Percentiles rank a stretch among this genome's conserved stretches.
These are phyloP conservation scores for Mycena epipterygia DNA, from an alignment of 768 basidiomycete genomes.

Conservation along the genomic window DNA sequence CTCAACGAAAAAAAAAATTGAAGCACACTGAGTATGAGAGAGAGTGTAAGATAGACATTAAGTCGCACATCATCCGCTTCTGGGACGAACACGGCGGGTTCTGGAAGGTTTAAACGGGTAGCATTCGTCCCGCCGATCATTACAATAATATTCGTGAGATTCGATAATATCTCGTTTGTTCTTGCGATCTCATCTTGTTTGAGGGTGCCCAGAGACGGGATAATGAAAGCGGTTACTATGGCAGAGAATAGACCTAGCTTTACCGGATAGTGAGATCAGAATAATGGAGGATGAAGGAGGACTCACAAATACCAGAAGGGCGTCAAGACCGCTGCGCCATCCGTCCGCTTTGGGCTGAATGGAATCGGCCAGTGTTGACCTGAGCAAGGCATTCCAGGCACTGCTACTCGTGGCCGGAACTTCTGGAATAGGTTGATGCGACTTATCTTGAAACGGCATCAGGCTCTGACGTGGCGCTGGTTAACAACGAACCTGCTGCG, in stretches of 20 bases:
- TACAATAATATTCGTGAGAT: conserved; percentile 23
- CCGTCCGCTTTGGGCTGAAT: conserved; percentile 35
- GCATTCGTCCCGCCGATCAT: neutral
- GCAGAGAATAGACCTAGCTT: conserved; percentile 40
- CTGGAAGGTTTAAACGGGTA: neutral
- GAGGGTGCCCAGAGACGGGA: conserved; percentile 28
- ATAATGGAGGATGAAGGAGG: neutral
- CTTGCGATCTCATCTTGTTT: conserved; percentile 18
- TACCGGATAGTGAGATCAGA: neutral
- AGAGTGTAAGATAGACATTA: conserved; percentile 33
- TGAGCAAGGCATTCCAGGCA: conserved; percentile 37
- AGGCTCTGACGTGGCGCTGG: neutral
- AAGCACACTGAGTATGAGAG: conserved; percentile 35
- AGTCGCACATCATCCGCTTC: conserved; percentile 25
- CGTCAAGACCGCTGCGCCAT: conserved; percentile 36
- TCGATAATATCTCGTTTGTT: conserved; percentile 28
- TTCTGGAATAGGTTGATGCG: conserved; percentile 30
- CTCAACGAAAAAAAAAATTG: neutral
- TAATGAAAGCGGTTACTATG: conserved; percentile 37
- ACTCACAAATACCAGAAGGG: conserved; percentile 37
- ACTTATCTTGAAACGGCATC: conserved; percentile 9
- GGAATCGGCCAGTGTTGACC: conserved; percentile 15
- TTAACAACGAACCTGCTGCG: neutral
- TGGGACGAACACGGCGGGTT: conserved; percentile 13
- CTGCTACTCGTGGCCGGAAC: conserved; percentile 37